Evolutionary conservation across 1,284 basidiomycete species (phyloP), one percentile per base, ranked within the genome.

Genomic region (Rhodotorula sp.): DNA sequence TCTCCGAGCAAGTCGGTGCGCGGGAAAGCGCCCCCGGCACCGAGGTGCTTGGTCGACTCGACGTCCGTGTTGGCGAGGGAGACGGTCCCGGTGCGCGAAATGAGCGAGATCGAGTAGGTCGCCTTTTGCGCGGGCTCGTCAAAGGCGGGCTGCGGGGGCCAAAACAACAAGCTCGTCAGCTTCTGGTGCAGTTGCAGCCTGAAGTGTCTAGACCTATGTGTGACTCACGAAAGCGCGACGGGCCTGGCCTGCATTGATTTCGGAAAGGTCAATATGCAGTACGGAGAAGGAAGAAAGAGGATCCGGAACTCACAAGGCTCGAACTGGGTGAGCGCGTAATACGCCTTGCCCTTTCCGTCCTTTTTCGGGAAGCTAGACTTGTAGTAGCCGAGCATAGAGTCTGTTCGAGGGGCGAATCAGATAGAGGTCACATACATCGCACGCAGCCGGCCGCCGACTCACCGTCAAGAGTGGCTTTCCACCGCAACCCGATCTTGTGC

Each of bases 51-150:
- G 64, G 81, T 81, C 45, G 84, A 82, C 77, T 90, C 88, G 34
- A 87, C 87, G 59, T 90, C 85, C 92, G 95, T 97, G 84, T 98
- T 98, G 84, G 89, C 90, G 74, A 95, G 82, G 2, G 81, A 80
- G 50, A 77, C 79, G 54, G 84, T 83, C 26, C 83, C 84, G 28
- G 80, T 80, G 71, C 89, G 89, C 43, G 93, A 93, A 77, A 99
- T 87, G 85, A 97, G 85, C 23, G 89, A 90, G 77, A 97, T 84
- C 47, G 68, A 85, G 81, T 91, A 97, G 6, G 89, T 94, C 8
- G 94, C 90, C 82, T 98, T 99, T 78, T 97, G 85, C 34, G 88
- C 85, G 34, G 95, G 95, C 81, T 98, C 95, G 80, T 98, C 95
- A 91, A 92, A 98, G 72, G 83, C 83, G 18, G 84, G 85, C 64